Evolutionary conservation across 2,329 filamentous ascomycete genomes (phyloP), one percentile per base, ranked within the genome.

Genomic region (Hansfordia pulvinata): DNA sequence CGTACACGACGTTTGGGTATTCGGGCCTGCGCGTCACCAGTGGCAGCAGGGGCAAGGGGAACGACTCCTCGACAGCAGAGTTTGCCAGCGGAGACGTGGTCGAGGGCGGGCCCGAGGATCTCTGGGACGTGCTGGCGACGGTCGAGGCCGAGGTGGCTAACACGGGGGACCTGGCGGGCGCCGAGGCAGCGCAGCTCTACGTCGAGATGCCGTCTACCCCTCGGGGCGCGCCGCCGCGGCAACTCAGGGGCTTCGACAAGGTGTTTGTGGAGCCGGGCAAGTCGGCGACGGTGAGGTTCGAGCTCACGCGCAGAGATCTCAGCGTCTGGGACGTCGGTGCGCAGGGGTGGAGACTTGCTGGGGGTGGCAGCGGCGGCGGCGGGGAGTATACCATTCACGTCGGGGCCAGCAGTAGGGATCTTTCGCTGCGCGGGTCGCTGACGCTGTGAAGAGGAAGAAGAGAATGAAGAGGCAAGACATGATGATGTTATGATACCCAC

Each of bases 201-300:
- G 38, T 66, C 10, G 52, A 51, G 3, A 55, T 62, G 12, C 61
- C 62, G 3, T 43, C 33, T 0, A 29, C 32, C 3, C n/a, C n/a
- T n/a, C n/a, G n/a, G n/a, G 48, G 42, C 4, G 47, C 41, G 6
- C 76, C 76, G 0, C 48, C 59, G 1, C 53, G 61, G 20, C 72
- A 79, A 43, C 54, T 81, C n/a, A 58, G 75, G 6, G 74, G 76
- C 6, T 80, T 80, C 32, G 67, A 69, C 27, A 80, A 80, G 53
- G 53, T 62, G 1, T 53, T 51, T 10, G 35, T 79, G 23, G 50
- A 55, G 10, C 52, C 57, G 0, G 58, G 59, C 0, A 44, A 58
- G 30, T 56, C 48, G 11, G 47, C 50, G 10, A 58, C 50, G 0
- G 50, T 74, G 0, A 47, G 39, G 0, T 67, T 80, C 30, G 43